Base-by-base conservation (phyloP, 768 basidiomycete species). In the Vararia minispora region DNA sequence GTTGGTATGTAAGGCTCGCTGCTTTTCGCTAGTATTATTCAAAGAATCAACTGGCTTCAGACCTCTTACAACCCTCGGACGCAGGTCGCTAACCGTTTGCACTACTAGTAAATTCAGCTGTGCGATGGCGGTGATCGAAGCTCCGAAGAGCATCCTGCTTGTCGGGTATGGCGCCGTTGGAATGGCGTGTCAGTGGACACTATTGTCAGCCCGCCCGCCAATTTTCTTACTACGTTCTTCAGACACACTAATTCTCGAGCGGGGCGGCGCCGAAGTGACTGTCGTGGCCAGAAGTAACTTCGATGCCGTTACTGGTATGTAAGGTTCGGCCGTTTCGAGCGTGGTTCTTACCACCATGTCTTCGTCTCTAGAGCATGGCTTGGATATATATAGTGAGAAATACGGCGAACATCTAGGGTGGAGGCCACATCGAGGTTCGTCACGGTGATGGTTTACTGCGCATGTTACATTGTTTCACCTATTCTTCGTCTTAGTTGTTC, bases 221-320 rank as follows among this genome's bases (percentile, higher is more conserved):
- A n/a, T 22, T 29, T 28, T 12, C 26, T 10, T 40, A 29, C 8
- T 28, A 26, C 32, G 28, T 21, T 27, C 40, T 1, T 11, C 37
- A 80, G 76, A 76, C 49, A 66, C 76, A 1, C 60, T 69, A 35
- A 63, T 79, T 37, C 58, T 80, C 16, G 63, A 73, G 43, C 59
- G 69, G 42, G 71, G 74, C 9, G 60, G 68, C 22, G 79, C 70
- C 1, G 65, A 71, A 18, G 74, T 88, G 7, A 86, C 84, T 1
- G 76, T 65, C 13, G 78, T 87, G 1, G 84, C 83, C 2, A 58
- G 84, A 39, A 74, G 81, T 35, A 82, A 84, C 42, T 80, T 72
- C 51, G 66, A 74, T 10, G 57, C 62, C 2, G 65, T 76, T 10
- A 60, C 65, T n/a, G 60, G 75, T 74, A 8, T 6, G 30, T 38